A percentile compares a stretch with the other conserved stretches of the same genome.
These are phyloP conservation scores for Cyberlindnera bimundalis DNA, from an alignment of 805 yeast species.

Conservation along the genomic window DNA sequence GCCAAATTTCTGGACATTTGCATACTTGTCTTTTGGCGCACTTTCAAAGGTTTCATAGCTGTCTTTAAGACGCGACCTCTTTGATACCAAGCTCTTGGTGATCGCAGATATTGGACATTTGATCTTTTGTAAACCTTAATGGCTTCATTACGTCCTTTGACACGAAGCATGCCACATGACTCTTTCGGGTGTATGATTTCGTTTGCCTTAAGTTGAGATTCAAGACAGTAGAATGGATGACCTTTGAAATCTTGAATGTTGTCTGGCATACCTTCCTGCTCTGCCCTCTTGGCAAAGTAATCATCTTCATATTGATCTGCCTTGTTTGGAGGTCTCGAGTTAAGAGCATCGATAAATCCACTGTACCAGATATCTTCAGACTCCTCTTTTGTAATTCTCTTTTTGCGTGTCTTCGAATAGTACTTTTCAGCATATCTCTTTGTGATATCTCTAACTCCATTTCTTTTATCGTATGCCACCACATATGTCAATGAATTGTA, in stretches of 20 bases:
- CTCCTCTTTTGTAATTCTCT: conserved; percentile 59
- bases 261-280: conserved; percentile 84
- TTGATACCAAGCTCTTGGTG: conserved; percentile 85
- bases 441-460: conserved; percentile 77
- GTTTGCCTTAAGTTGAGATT: conserved; percentile 65
- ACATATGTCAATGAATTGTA: conserved; percentile 68
- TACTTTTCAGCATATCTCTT: conserved; percentile 69
- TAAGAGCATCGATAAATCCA: conserved; percentile 32
- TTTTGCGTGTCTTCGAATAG: conserved; percentile 73
- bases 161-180: conserved; percentile 69
- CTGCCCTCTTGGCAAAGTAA: conserved; percentile 58
- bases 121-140: conserved; percentile 66
- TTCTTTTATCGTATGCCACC: conserved; percentile 66
- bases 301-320: conserved; percentile 48
- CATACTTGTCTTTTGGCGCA: conserved; percentile 31
- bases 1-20: conserved; percentile 20
- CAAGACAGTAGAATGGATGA: conserved; percentile 84
- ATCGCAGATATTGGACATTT: conserved; percentile 58
- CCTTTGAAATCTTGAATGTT: conserved; percentile 76
- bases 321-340: conserved; percentile 16
- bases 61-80: conserved; percentile 70
- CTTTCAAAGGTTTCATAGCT: conserved; percentile 65
- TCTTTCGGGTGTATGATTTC: conserved; percentile 69
- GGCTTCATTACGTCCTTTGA: conserved; percentile 39
- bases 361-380: conserved; percentile 59